phyloP scores from a whole-genome alignment of 1,284 basidiomycete genomes.

The Phlebopus sp. region DNA sequence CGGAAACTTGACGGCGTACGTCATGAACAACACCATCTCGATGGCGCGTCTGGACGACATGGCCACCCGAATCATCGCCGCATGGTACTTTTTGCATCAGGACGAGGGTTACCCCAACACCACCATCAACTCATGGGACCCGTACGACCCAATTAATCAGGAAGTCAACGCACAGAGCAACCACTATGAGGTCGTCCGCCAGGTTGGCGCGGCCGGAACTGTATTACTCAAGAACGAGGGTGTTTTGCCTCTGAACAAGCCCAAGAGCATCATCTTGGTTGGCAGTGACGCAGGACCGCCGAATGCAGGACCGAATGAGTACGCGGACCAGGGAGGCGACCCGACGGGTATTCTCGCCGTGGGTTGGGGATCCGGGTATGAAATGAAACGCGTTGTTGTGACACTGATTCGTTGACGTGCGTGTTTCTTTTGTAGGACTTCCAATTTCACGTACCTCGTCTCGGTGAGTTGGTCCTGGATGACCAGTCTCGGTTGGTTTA shows the following conservation, averaged over 20 bases:
- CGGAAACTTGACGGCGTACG: slow-evolving; percentile 41
- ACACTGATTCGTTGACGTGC: no score
- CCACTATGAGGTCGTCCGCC: slow-evolving; percentile 53
- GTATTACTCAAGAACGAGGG: slow-evolving; percentile 77
- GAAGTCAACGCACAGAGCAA: slow-evolving; percentile 63
- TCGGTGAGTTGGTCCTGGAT: slow-evolving; percentile 28
- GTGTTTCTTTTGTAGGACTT: slow-evolving; percentile 26
- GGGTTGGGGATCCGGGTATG: slow-evolving; percentile 62
- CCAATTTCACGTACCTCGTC: slow-evolving; percentile 37
- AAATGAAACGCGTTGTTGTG: background rate
- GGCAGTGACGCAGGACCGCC: slow-evolving; percentile 60
- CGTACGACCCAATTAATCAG: slow-evolving; percentile 44
- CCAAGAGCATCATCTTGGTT: slow-evolving; percentile 33
- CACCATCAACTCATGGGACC: slow-evolving; percentile 52
- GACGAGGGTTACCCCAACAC: slow-evolving; percentile 54
- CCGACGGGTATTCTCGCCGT: slow-evolving; percentile 55
- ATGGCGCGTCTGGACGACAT: slow-evolving; percentile 59
- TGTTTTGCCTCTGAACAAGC: slow-evolving; percentile 51
- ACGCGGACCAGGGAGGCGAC: slow-evolving; percentile 45
- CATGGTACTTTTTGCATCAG: slow-evolving; percentile 58
- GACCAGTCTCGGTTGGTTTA: background rate
- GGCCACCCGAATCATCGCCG: slow-evolving; percentile 62
- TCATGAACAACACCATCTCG: slow-evolving; percentile 34
- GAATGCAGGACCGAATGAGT: slow-evolving; percentile 56
- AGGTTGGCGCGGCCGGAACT: slow-evolving; percentile 68